These are phyloP conservation scores for Colletotrichum endophyticum DNA, from an alignment of 2,329 filamentous ascomycete genomes.

Conservation along the genomic window DNA sequence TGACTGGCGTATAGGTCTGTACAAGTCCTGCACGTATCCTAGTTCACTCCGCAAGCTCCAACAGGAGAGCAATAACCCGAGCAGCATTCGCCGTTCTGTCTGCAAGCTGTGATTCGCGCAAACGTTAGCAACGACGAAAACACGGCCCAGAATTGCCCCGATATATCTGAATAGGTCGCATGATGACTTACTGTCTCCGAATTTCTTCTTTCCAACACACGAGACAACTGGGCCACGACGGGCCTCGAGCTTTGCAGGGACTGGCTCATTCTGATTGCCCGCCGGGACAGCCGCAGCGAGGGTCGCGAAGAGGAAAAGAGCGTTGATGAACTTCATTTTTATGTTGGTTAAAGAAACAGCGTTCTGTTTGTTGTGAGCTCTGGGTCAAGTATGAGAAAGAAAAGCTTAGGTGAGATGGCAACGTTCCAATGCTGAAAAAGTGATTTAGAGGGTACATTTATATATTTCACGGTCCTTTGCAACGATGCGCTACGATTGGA, in stretches of 20 bases:
- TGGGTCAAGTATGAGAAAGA: neutral
- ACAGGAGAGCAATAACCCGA: neutral
- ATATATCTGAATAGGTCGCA: neutral
- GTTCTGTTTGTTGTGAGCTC: neutral
- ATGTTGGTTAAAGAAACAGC: fast-evolving
- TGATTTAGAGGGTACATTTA: neutral
- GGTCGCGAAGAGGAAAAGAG: neutral
- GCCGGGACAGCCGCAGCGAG: neutral
- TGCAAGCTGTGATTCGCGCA: neutral
- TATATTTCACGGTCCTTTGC: neutral
- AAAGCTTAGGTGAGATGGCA: neutral
- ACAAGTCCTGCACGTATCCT: neutral
- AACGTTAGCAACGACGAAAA: neutral
- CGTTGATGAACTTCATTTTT: neutral
- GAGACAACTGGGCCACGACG: neutral
- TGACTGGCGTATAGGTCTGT: neutral
- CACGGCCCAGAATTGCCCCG: neutral
- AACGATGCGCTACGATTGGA: fast-evolving
- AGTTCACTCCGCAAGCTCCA: neutral
- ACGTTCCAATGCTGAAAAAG: fast-evolving
- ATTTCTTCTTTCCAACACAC: neutral
- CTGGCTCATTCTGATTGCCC: neutral
- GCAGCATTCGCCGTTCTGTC: neutral
- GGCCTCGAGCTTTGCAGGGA: neutral
- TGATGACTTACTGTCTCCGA: neutral